Percentiles rank a stretch among this genome's conserved stretches.
These are phyloP conservation scores for Fomes fomentarius DNA, from an alignment of 1,284 basidiomycete species.

Conservation along the genomic window DNA sequence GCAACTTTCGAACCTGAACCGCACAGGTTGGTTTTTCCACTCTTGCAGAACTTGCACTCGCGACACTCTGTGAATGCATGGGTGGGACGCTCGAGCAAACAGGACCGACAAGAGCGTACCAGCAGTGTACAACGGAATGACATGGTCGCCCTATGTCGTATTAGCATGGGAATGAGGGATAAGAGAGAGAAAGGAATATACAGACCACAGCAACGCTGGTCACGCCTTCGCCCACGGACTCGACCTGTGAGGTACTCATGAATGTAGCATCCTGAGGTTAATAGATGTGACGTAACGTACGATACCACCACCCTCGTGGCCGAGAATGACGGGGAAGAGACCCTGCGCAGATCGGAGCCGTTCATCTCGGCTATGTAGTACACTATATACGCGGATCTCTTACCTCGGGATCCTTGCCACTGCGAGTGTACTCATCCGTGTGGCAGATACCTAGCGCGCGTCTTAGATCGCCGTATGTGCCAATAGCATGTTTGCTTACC, in stretches of 20 bases:
- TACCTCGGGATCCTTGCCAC: slow-evolving; percentile 94
- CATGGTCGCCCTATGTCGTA: slow-evolving; percentile 78
- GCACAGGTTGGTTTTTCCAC: slow-evolving; percentile 97
- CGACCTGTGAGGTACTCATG: slow-evolving; percentile 60
- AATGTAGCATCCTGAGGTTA: neutral
- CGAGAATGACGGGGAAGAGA: slow-evolving; percentile 92
- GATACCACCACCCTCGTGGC: slow-evolving; percentile 88
- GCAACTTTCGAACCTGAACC: slow-evolving; percentile 61
- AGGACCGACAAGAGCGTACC: slow-evolving; percentile 48
- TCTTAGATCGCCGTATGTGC: neutral
- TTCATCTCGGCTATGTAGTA: slow-evolving; percentile 21
- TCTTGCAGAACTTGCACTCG: slow-evolving; percentile 98
- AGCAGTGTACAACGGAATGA: slow-evolving; percentile 92
- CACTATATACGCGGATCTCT: slow-evolving; percentile 12
- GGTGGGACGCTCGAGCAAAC: slow-evolving; percentile 14
- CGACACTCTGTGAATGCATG: slow-evolving; percentile 69
- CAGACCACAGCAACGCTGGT: slow-evolving; percentile 75
- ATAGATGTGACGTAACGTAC: slow-evolving; percentile 45
- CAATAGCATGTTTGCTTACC: slow-evolving; percentile 48
- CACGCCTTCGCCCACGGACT: slow-evolving; percentile 94
- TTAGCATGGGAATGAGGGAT: neutral
- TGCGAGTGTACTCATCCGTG: slow-evolving; percentile 97
- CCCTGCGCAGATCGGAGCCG: slow-evolving; percentile 53
- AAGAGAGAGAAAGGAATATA: slow-evolving; percentile 2
- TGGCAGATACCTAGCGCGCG: slow-evolving; percentile 85